Evolutionary conservation across 1,139 yeast species (phyloP).

Genomic region (Kodamaea sp.): DNA sequence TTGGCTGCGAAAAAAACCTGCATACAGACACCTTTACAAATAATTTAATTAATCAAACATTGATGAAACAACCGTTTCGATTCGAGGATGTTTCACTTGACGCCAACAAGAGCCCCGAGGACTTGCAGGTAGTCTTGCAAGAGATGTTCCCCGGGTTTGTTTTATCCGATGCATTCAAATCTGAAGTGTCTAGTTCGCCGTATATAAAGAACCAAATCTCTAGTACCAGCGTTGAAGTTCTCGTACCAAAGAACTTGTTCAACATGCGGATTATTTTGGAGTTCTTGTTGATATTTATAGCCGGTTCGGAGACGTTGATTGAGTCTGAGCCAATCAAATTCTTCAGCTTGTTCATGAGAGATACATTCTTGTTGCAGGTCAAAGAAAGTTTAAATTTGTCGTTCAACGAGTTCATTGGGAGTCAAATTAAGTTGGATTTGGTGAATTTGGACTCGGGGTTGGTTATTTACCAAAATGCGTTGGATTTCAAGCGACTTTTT

Average conservation of each 20-base stretch:
- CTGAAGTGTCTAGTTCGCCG: constrained; percentile 33
- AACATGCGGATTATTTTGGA: constrained; percentile 76
- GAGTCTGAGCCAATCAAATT: not conserved
- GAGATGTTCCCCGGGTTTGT: constrained; percentile 63
- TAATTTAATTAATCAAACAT: not conserved
- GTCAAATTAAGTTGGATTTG: constrained; percentile 16
- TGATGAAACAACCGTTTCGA: constrained; percentile 29
- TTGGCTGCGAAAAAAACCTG: constrained; percentile 24
- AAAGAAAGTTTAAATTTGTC: constrained; percentile 48
- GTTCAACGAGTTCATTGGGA: constrained; percentile 31
- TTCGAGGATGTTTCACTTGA: constrained; percentile 45
- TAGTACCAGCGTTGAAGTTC: constrained; percentile 55
- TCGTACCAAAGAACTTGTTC: constrained; percentile 73
- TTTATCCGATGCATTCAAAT: constrained; percentile 24
- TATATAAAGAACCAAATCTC: constrained; percentile 58
- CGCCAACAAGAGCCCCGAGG: constrained; percentile 37
- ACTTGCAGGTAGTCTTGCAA: constrained; percentile 44
- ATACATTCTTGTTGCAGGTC: constrained; percentile 61
- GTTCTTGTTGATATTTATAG: constrained; percentile 54
- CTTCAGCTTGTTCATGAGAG: constrained; percentile 51
- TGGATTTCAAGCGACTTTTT: constrained; percentile 52
- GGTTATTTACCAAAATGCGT: constrained; percentile 45
- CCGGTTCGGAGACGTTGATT: constrained; percentile 38
- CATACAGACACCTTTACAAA: constrained; percentile 1
- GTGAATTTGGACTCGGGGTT: not conserved